These are phyloP conservation scores for Pseudogymnoascus sp. DNA, from an alignment of 2,329 filamentous ascomycete genomes.

Conservation along the genomic window DNA sequence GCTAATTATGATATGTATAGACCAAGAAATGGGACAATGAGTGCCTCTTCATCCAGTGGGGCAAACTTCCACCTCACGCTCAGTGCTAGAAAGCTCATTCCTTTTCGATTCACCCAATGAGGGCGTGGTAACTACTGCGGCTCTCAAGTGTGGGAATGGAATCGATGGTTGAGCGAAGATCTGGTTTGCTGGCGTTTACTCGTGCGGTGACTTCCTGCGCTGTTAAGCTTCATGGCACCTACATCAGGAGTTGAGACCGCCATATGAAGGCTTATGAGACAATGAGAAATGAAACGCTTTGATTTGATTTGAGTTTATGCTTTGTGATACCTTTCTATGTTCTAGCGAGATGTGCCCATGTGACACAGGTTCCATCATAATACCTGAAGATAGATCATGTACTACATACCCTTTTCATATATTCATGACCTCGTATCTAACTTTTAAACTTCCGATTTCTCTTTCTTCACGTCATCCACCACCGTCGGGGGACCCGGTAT, in stretches of 20 bases:
- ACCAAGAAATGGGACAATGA: neutral
- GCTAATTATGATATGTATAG: neutral
- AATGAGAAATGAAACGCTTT: neutral
- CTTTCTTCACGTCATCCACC: slow-evolving; percentile 16
- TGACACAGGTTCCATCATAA: neutral
- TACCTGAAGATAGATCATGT: neutral
- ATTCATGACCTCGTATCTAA: neutral
- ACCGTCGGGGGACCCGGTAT: slow-evolving; percentile 23
- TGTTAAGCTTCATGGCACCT: neutral
- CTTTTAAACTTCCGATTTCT: neutral
- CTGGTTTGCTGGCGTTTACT: neutral
- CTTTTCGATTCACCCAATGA: neutral
- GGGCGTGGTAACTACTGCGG: neutral
- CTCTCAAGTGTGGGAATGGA: neutral
- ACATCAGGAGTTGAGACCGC: neutral
- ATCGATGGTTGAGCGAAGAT: neutral
- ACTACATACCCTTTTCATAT: neutral
- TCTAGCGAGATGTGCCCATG: neutral
- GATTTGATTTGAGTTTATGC: neutral
- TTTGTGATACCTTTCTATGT: neutral
- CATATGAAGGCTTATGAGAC: neutral
- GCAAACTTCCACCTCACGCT: neutral
- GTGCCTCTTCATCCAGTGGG: neutral
- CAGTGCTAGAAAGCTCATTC: neutral
- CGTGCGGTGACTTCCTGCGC: neutral